Percentiles rank a stretch among this genome's conserved stretches.
phyloP scores from a whole-genome alignment of 805 yeast genomes.

The Cyberlindnera xylosilytica region DNA sequence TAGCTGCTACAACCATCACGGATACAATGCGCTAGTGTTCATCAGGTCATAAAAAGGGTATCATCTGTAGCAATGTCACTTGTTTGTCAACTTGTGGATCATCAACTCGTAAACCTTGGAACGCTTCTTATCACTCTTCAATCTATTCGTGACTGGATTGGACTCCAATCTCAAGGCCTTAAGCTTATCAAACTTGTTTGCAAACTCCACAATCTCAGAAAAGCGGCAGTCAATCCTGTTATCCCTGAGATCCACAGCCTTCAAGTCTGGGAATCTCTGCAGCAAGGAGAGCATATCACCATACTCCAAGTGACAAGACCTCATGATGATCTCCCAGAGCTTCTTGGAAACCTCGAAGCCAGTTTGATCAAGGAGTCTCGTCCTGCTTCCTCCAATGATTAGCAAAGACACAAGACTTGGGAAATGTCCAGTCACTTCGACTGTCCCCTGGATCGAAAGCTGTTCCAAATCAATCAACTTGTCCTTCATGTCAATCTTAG shows the following conservation, averaged over 20 bases:
- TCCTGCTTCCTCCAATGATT: neutral
- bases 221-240: slow-evolving; percentile 14
- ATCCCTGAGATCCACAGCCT: slow-evolving; percentile 8
- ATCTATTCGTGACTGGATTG: slow-evolving; percentile 13
- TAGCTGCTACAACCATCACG: no score
- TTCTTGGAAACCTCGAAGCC: neutral
- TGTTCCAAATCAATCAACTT: slow-evolving; percentile 5
- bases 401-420: slow-evolving; percentile 7
- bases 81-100: slow-evolving; percentile 12
- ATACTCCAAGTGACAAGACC: slow-evolving; percentile 7
- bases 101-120: slow-evolving; percentile 12
- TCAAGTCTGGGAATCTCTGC: slow-evolving; percentile 8
- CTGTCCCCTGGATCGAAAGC: slow-evolving; percentile 5
- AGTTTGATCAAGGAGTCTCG: neutral
- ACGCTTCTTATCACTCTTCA: slow-evolving; percentile 7
- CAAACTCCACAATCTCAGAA: slow-evolving; percentile 8
- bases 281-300: slow-evolving; percentile 3
- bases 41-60: no score
- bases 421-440: slow-evolving; percentile 1
- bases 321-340: slow-evolving; percentile 6
- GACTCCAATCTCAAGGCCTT: slow-evolving; percentile 8
- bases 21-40: no score
- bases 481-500: neutral
- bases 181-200: slow-evolving; percentile 8
- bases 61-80: no score